Percentiles rank a stretch among this genome's conserved stretches.
Evolutionary conservation across 2,329 filamentous ascomycete genomes (phyloP).

Genomic region (Metarhizium robertsii): DNA sequence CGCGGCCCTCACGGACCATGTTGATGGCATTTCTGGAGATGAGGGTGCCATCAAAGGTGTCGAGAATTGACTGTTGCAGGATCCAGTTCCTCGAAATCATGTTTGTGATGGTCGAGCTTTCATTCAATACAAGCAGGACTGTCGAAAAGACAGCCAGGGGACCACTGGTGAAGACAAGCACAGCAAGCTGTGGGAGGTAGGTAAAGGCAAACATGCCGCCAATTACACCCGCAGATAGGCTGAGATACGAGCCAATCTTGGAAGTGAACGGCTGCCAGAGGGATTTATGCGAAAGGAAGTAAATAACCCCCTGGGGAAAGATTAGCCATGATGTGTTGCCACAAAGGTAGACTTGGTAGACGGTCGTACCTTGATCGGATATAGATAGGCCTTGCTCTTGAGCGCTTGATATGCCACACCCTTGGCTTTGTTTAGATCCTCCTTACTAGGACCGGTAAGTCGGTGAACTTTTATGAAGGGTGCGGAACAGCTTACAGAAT

Average conservation of each 20-base stretch:
- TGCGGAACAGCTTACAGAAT: constrained; percentile 30
- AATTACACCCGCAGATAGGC: constrained; percentile 64
- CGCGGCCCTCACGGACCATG: constrained; percentile 65
- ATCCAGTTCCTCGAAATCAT: constrained; percentile 59
- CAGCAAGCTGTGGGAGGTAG: constrained; percentile 74
- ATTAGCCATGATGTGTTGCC: background rate
- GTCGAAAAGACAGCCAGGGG: constrained; percentile 69
- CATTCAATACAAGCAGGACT: constrained; percentile 55
- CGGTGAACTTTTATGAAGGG: background rate
- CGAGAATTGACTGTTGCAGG: constrained; percentile 71
- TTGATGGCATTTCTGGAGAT: constrained; percentile 39
- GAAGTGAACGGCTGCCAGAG: constrained; percentile 52
- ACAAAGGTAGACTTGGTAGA: background rate
- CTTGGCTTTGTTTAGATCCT: constrained; percentile 63
- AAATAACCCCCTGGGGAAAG: constrained; percentile 43
- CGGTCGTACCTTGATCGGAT: constrained; percentile 59
- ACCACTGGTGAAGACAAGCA: constrained; percentile 78
- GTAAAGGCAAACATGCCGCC: constrained; percentile 79
- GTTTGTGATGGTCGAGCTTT: constrained; percentile 50
- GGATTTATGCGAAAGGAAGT: constrained; percentile 45
- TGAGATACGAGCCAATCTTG: constrained; percentile 50
- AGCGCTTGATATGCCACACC: constrained; percentile 58
- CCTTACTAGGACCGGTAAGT: constrained; percentile 32
- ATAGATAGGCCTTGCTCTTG: constrained; percentile 71
- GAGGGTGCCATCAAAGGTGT: constrained; percentile 76